Percentiles rank a stretch among this genome's conserved stretches.
phyloP scores from a whole-genome alignment of 257 asterid species.

The Solanum microdontum region DNA sequence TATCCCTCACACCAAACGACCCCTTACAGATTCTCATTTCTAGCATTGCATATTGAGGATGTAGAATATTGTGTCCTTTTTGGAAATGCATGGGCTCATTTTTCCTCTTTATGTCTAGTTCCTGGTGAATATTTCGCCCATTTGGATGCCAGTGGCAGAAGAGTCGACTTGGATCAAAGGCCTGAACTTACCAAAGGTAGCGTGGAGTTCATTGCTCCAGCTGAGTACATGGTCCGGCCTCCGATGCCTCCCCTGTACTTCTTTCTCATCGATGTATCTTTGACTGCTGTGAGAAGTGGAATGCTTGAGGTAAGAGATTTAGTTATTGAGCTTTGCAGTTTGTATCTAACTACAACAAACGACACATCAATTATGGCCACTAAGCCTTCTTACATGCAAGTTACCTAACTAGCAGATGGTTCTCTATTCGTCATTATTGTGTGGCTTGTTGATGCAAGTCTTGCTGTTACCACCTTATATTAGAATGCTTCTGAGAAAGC shows the following conservation, averaged over 20 bases:
- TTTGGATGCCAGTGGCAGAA: slow-evolving; percentile 63
- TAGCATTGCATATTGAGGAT: background rate
- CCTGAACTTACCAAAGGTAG: slow-evolving; percentile 86
- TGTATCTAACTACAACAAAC: background rate
- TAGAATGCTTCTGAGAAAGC: background rate
- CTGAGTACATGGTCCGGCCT: slow-evolving; percentile 81
- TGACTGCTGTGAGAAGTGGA: slow-evolving; percentile 78
- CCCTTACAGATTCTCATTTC: background rate
- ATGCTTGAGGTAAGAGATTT: slow-evolving; percentile 67
- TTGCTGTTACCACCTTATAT: background rate
- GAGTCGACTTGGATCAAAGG: slow-evolving; percentile 75
- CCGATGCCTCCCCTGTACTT: slow-evolving; percentile 79
- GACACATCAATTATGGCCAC: background rate
- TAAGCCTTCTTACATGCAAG: background rate
- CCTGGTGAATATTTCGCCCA: slow-evolving; percentile 70
- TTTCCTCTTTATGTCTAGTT: slow-evolving; percentile 39
- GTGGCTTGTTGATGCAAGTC: background rate
- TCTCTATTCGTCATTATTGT: background rate
- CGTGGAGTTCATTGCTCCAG: slow-evolving; percentile 73
- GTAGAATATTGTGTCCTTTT: background rate
- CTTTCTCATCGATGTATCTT: slow-evolving; percentile 84
- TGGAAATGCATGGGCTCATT: slow-evolving; percentile 12
- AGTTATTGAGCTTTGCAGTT: background rate
- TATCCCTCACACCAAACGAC: too few relatives aligned
- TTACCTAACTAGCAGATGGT: background rate